These are phyloP conservation scores for Lactifluus volemus DNA, from an alignment of 768 basidiomycete genomes.

Conservation along the genomic window DNA sequence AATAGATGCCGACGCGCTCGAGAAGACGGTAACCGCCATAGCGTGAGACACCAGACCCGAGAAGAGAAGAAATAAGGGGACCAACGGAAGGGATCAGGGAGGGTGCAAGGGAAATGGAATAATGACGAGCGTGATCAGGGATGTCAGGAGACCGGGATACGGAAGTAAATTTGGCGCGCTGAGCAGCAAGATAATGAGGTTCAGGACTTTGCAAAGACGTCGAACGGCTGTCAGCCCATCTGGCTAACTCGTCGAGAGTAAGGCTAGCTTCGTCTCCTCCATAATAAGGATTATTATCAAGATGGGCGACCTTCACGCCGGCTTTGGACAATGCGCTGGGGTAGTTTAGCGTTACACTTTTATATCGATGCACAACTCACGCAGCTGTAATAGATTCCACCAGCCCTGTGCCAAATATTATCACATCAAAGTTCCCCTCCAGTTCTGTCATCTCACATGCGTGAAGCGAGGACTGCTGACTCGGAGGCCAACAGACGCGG, in stretches of 20 bases:
- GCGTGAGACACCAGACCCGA: conserved; percentile 76
- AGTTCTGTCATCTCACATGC: conserved; percentile 2
- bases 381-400: conserved; percentile 82
- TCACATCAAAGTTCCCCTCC: conserved; percentile 47
- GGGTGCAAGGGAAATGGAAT: conserved; percentile 80
- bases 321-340: conserved; percentile 80
- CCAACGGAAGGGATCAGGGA: conserved; percentile 74
- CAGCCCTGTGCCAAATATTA: conserved; percentile 72
- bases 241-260: conserved; percentile 67
- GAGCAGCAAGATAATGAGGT: conserved; percentile 22
- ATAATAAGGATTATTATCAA: conserved; percentile 81
- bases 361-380: conserved; percentile 40
- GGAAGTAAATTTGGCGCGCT: conserved; percentile 31
- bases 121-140: conserved; percentile 59
- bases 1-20: conserved; percentile 56
- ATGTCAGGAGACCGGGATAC: conserved; percentile 36
- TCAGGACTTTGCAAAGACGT: conserved; percentile 13
- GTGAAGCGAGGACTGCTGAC: too few species aligned
- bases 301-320: conserved; percentile 79
- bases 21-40: conserved; percentile 89
- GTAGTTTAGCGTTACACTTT: conserved; percentile 4
- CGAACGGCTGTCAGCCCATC: conserved; percentile 48
- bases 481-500: too few species aligned
- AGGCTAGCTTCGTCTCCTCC: conserved; percentile 77
- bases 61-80: conserved; percentile 65